phyloP scores from a whole-genome alignment of 1,284 basidiomycete species.

The Cryptococcus sp. region DNA sequence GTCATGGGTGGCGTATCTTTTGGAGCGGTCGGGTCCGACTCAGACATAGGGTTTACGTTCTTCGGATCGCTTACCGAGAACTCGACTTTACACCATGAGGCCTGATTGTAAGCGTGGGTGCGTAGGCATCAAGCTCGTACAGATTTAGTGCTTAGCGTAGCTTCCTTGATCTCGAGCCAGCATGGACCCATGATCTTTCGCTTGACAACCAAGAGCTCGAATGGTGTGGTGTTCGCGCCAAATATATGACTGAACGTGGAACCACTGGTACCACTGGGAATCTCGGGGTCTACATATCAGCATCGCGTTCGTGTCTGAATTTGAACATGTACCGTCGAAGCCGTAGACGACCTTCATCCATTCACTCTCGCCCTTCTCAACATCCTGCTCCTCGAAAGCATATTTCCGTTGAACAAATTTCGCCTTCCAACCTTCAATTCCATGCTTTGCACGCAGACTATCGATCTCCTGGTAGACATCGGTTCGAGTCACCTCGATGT shows the following conservation, averaged over 20 bases:
- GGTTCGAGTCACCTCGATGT: conserved; percentile 61
- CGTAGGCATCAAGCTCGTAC: conserved; percentile 52
- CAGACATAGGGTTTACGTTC: conserved; percentile 75
- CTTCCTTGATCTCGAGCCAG: conserved; percentile 83
- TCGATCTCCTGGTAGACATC: conserved; percentile 87
- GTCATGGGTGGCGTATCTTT: conserved; percentile 85
- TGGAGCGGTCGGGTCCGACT: conserved; percentile 66
- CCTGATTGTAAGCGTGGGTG: conserved; percentile 49
- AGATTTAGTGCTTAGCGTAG: conserved; percentile 66
- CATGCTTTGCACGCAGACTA: conserved; percentile 63
- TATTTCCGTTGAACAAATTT: conserved; percentile 89
- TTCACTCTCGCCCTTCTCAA: conserved; percentile 72
- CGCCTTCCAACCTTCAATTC: conserved; percentile 67
- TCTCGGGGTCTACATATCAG: conserved; percentile 53
- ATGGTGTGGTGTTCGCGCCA: conserved; percentile 88
- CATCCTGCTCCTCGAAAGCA: conserved; percentile 81
- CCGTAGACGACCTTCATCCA: conserved; percentile 93
- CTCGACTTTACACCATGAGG: conserved; percentile 94
- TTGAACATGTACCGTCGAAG: conserved; percentile 61
- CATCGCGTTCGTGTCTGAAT: background rate
- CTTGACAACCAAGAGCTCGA: conserved; percentile 92
- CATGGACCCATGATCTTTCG: conserved; percentile 98
- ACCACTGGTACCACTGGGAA: conserved; percentile 69
- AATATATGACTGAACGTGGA: conserved; percentile 83
- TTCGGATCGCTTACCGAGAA: conserved; percentile 81